These are phyloP conservation scores for Gaertneriomyces semiglobifer DNA, from an alignment of 192 early-diverging fungal genomes.

Conservation along the genomic window DNA sequence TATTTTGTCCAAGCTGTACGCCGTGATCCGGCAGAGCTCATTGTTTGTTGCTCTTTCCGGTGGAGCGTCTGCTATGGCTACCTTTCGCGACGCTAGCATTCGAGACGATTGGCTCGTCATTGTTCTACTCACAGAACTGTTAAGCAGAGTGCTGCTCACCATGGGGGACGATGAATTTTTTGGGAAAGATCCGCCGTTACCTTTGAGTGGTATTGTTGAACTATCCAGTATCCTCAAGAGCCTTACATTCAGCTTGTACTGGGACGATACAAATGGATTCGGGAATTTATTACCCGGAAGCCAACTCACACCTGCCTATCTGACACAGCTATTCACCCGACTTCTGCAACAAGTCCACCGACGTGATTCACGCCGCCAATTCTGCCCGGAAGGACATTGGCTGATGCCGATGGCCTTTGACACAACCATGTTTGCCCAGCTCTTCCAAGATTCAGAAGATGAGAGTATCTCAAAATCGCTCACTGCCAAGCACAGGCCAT, in stretches of 20 bases:
- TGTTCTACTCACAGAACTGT: constrained; percentile 69
- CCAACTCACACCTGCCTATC: constrained; percentile 25
- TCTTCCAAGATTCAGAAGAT: too few relatives aligned
- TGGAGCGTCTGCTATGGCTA: too few relatives aligned
- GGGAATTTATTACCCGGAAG: background rate
- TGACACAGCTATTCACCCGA: constrained; percentile 61
- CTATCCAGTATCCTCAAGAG: constrained; percentile 52
- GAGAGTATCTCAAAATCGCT: too few relatives aligned
- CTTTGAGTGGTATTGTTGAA: constrained; percentile 50
- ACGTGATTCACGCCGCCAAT: constrained; percentile 68
- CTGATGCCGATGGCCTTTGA: constrained; percentile 59
- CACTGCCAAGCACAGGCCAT: constrained; percentile 32
- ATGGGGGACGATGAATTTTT: constrained; percentile 88
- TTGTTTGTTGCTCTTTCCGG: too few relatives aligned
- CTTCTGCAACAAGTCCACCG: constrained; percentile 73
- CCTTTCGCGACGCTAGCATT: background rate
- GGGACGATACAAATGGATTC: constrained; percentile 44
- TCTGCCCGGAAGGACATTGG: constrained; percentile 68
- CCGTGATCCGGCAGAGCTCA: too few relatives aligned
- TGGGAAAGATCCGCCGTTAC: constrained; percentile 40
- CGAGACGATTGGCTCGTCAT: constrained; percentile 57
- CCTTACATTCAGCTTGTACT: constrained; percentile 72
- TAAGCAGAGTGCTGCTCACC: constrained; percentile 68
- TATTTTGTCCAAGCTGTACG: too few relatives aligned
- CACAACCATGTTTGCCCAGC: constrained; percentile 45